A percentile compares a stretch with the other conserved stretches of the same genome.
Evolutionary conservation across 2,329 filamentous ascomycete species (phyloP).

Genomic region (Drechslerella dactyloides): DNA sequence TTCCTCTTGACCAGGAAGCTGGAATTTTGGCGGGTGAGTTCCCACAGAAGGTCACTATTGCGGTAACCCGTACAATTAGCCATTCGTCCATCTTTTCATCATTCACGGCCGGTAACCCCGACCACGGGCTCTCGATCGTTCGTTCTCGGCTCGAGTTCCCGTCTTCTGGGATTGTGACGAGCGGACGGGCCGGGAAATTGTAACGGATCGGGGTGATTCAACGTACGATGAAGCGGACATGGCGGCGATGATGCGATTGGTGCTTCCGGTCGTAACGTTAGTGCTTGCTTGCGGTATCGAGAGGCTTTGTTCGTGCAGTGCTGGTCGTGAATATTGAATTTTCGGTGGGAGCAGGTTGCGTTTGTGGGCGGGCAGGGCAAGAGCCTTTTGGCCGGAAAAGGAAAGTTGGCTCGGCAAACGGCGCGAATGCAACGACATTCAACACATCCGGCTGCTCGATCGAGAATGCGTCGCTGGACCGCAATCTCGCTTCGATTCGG

Average conservation of each 20-base stretch:
- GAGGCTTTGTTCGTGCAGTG: slow-evolving; percentile 21
- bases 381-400: slow-evolving; percentile 31
- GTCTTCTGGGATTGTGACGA: neutral
- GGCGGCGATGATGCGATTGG: slow-evolving; percentile 25
- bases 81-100: slow-evolving; percentile 12
- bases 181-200: neutral
- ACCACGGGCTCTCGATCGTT: too few relatives aligned
- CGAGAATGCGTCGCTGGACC: neutral
- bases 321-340: slow-evolving; percentile 39
- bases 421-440: slow-evolving; percentile 14
- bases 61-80: slow-evolving; percentile 19
- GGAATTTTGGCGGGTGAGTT: slow-evolving; percentile 76
- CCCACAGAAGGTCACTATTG: slow-evolving; percentile 45
- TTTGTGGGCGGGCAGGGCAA: slow-evolving; percentile 50
- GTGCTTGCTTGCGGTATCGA: slow-evolving; percentile 18
- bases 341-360: slow-evolving; percentile 9
- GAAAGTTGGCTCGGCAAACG: slow-evolving; percentile 23
- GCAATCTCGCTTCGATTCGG: neutral
- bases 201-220: neutral
- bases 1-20: slow-evolving; percentile 91
- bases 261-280: slow-evolving; percentile 20
- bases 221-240: slow-evolving; percentile 47
- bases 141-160: too few relatives aligned
- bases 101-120: too few relatives aligned
- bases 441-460: slow-evolving; percentile 15